Evolutionary conservation across 2,329 filamentous ascomycete genomes (phyloP).

Genomic region (Aquanectria penicillioides): DNA sequence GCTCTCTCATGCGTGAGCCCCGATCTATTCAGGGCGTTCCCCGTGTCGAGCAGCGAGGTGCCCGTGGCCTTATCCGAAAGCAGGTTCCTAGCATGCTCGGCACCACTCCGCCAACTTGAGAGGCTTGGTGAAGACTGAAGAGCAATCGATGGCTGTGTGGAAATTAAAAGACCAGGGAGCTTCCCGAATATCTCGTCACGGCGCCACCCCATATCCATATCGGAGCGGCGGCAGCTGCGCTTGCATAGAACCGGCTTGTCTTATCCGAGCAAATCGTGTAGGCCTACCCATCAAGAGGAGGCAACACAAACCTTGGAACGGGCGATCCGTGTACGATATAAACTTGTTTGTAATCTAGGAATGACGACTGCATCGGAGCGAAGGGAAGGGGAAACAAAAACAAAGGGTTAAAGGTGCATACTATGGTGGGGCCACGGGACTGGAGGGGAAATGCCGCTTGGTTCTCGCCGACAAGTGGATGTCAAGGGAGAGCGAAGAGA

Average conservation of each 20-base stretch:
- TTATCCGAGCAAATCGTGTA: neutral
- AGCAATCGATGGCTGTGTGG: neutral
- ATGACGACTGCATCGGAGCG: conserved; percentile 23
- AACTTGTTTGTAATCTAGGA: conserved; percentile 39
- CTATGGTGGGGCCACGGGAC: conserved; percentile 20
- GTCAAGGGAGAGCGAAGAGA: conserved; percentile 14
- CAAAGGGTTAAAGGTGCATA: conserved; percentile 23
- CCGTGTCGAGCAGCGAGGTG: conserved; percentile 62
- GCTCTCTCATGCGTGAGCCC: conserved; percentile 89
- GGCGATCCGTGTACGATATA: conserved; percentile 40
- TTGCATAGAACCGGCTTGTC: neutral
- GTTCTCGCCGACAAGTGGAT: too few relatives aligned
- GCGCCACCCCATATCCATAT: neutral
- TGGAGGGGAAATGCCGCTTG: neutral
- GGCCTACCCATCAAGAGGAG: neutral
- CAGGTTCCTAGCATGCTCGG: conserved; percentile 63
- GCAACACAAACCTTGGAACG: neutral
- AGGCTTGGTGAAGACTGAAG: neutral
- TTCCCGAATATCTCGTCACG: neutral
- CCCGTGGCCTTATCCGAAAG: conserved; percentile 63
- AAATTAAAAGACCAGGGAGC: neutral
- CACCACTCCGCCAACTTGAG: conserved; percentile 52
- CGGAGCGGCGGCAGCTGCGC: neutral
- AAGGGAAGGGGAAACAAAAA: conserved; percentile 9
- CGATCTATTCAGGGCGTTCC: conserved; percentile 91